Percentiles rank a stretch among this genome's conserved stretches.
phyloP scores from a whole-genome alignment of 805 yeast genomes.

The Saccharomycopsis olivae region DNA sequence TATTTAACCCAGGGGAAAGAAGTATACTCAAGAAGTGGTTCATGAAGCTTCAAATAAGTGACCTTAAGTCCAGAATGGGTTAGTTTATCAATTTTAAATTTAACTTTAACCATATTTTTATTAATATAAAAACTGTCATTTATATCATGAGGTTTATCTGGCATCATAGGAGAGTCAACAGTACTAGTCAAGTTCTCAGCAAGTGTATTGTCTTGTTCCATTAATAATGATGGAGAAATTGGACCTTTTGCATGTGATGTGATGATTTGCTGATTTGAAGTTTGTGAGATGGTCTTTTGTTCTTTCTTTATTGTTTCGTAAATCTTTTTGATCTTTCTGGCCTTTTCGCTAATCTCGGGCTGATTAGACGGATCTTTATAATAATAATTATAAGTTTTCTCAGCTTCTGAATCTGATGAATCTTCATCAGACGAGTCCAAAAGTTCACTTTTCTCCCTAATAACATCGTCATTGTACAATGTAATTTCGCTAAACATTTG shows the following conservation, averaged over 20 bases:
- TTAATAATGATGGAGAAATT: slow-evolving; percentile 13
- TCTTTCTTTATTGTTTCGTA: slow-evolving; percentile 16
- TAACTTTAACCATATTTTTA: slow-evolving; percentile 32
- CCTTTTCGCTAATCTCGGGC: slow-evolving; percentile 7
- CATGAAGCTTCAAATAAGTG: slow-evolving; percentile 57
- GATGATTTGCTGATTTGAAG: neutral
- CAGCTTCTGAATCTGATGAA: slow-evolving; percentile 10
- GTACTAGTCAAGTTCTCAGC: slow-evolving; percentile 1
- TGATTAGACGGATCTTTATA: neutral
- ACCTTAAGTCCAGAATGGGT: slow-evolving; percentile 59
- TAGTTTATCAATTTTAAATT: slow-evolving; percentile 54
- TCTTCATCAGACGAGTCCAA: slow-evolving; percentile 5
- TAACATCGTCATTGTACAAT: slow-evolving; percentile 22
- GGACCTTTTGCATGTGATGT: slow-evolving; percentile 4
- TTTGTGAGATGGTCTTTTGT: slow-evolving; percentile 5
- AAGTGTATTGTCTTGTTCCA: slow-evolving; percentile 10
- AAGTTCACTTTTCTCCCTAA: neutral
- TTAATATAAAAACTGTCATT: slow-evolving; percentile 10
- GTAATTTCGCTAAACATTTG: slow-evolving; percentile 48
- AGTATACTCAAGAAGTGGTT: slow-evolving; percentile 47
- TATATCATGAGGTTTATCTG: slow-evolving; percentile 9
- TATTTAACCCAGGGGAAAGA: slow-evolving; percentile 77
- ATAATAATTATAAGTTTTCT: slow-evolving; percentile 15
- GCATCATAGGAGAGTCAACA: slow-evolving; percentile 8
- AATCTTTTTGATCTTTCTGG: slow-evolving; percentile 11